phyloP scores from a whole-genome alignment of 192 early-diverging fungal genomes.

The Paraglomus occultum region DNA sequence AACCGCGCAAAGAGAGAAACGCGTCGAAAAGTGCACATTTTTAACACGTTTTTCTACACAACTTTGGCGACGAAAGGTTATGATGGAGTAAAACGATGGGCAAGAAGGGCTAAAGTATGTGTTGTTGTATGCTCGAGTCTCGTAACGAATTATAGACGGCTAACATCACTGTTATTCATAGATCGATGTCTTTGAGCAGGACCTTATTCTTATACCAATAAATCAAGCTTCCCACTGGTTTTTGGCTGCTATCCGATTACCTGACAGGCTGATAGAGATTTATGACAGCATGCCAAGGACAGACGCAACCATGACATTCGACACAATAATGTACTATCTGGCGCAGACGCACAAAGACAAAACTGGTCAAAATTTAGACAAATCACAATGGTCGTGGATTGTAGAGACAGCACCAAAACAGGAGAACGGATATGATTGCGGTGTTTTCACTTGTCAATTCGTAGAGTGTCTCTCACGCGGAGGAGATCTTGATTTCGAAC shows the following conservation, averaged over 20 bases:
- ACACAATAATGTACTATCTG: slow-evolving; percentile 62
- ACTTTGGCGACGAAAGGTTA: slow-evolving; percentile 72
- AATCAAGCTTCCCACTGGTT: slow-evolving; percentile 79
- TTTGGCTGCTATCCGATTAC: slow-evolving; percentile 62
- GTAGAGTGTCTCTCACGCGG: too few species aligned
- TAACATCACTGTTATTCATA: slow-evolving; percentile 15
- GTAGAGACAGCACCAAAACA: slow-evolving; percentile 77
- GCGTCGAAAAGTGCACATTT: slow-evolving; percentile 64
- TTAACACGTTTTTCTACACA: slow-evolving; percentile 91
- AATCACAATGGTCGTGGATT: slow-evolving; percentile 61
- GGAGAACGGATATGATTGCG: slow-evolving; percentile 90
- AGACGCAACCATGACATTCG: neutral
- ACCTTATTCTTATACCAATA: slow-evolving; percentile 81
- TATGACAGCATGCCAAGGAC: slow-evolving; percentile 79
- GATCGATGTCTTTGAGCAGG: slow-evolving; percentile 73
- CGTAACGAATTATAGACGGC: too few species aligned
- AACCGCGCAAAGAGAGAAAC: slow-evolving; percentile 54
- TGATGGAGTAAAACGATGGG: slow-evolving; percentile 73
- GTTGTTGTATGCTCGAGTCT: neutral
- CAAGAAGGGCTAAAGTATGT: slow-evolving; percentile 55
- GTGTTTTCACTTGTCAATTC: slow-evolving; percentile 70
- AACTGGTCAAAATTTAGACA: slow-evolving; percentile 56
- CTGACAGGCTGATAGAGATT: slow-evolving; percentile 62
- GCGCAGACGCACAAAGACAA: slow-evolving; percentile 74
- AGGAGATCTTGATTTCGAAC: too few species aligned